These are phyloP conservation scores for Suillus subalutaceus DNA, from an alignment of 768 basidiomycete genomes.

Conservation along the genomic window DNA sequence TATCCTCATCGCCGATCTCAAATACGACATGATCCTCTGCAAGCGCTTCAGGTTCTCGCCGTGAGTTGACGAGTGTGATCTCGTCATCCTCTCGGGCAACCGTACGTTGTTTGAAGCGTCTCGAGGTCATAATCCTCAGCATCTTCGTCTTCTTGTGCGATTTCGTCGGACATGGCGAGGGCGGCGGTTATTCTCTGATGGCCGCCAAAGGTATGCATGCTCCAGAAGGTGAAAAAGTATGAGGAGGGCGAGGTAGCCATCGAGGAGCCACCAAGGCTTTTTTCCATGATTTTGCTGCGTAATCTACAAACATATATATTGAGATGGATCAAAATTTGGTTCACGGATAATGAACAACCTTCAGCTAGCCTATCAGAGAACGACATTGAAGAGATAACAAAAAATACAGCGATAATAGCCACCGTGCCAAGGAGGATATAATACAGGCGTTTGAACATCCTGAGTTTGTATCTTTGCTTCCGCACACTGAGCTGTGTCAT, in stretches of 20 bases:
- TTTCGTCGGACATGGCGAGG: constrained; percentile 96
- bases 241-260: constrained; percentile 90
- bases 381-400: constrained; percentile 88
- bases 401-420: constrained; percentile 83
- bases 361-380: constrained; percentile 92
- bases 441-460: constrained; percentile 88
- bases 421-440: constrained; percentile 84
- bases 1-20: constrained; percentile 88
- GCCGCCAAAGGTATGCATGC: constrained; percentile 94
- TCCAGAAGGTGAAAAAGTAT: constrained; percentile 80
- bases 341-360: constrained; percentile 50
- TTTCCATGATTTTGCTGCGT: constrained; percentile 90
- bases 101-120: constrained; percentile 61
- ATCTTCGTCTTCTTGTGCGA: constrained; percentile 93
- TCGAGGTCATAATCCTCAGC: constrained; percentile 93
- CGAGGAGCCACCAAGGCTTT: constrained; percentile 92
- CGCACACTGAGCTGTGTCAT: constrained; percentile 83
- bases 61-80: constrained; percentile 70
- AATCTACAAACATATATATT: constrained; percentile 58
- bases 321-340: constrained; percentile 4
- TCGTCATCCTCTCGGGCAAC: constrained; percentile 60
- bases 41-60: constrained; percentile 48
- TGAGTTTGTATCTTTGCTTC: constrained; percentile 84
- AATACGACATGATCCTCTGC: constrained; percentile 81
- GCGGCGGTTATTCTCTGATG: constrained; percentile 85